Base-by-base conservation (phyloP, 2,329 filamentous ascomycete genomes). In the Alternaria sp. region DNA sequence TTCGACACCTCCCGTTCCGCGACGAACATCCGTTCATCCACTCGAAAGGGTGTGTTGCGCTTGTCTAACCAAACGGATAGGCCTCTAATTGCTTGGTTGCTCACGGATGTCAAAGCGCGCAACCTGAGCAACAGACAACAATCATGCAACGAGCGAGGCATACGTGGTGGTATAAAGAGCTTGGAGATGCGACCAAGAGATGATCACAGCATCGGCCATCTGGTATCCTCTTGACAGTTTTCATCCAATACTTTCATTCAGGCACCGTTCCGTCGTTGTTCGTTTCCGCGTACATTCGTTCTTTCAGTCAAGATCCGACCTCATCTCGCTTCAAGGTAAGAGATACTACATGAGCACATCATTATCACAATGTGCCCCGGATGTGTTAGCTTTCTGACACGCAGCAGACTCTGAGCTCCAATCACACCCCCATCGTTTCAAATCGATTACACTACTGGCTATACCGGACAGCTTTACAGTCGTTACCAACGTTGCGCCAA, bases 41-140 rank as follows among this genome's bases (percentile, higher is more conserved):
- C 9, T 21, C 34, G 13, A 14, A 42, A 51, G 39, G 17, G 9
- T 33, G 33, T 26, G 26, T 33, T 5, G 23, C 13, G 31, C 23
- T 56, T 59, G 56, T 42, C 39, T 23, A 36, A 46, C 26, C 23
- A 31, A 55, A 36, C 44, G 33, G 50, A 29, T 60, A 41, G 52
- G 33, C 49, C 53, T 52, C 41, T 54, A 60, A 55, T 61, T 61
- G 57, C 51, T 56, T 61, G 29, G 33, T 55, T 55, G 37, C 39
- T 48, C 57, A 23, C 51, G 56, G 40, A 34, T 51, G 51, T 66
- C 65, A 72, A 69, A 70, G 60, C 51, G 42, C 45, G 23, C 33
- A 33, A 50, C 51, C 21, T 26, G 42, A 44, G 49, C 24, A 55
- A 49, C 14, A 17, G 33, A 31, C 9, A 33, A 29, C 45, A 56